Evolutionary conservation across 345 rosid genomes (phyloP).

Genomic region (Passiflora organensis): DNA sequence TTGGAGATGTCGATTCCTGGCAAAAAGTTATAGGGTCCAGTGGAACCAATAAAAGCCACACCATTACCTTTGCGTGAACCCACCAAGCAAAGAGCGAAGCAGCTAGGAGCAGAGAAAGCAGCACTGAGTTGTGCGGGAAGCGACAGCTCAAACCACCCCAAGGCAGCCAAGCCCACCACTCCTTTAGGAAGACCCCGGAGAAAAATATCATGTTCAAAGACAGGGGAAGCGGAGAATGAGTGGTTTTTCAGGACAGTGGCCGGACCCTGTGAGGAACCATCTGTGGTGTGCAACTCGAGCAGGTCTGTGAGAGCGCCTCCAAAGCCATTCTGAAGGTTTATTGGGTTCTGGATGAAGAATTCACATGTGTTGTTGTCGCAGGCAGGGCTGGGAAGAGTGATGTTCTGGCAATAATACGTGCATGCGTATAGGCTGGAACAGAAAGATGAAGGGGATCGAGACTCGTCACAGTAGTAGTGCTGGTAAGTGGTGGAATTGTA

Average conservation of each 20-base stretch:
- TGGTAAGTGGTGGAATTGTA: conserved; percentile 20
- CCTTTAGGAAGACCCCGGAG: conserved; percentile 10
- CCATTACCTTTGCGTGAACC: not conserved
- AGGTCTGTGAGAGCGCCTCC: conserved; percentile 26
- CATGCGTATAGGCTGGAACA: conserved; percentile 16
- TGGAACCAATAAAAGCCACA: conserved; percentile 4
- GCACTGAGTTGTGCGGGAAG: conserved; percentile 21
- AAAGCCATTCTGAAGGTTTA: conserved; percentile 12
- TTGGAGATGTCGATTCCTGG: conserved; percentile 3
- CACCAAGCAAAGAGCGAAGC: conserved; percentile 4
- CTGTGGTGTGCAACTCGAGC: conserved; percentile 26
- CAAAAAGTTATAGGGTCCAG: conserved; percentile 2
- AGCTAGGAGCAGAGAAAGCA: conserved; percentile 4
- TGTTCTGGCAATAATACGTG: conserved; percentile 7
- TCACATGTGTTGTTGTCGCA: conserved; percentile 21
- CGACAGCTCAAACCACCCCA: conserved; percentile 19
- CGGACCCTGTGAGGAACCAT: conserved; percentile 3
- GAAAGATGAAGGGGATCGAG: conserved; percentile 12
- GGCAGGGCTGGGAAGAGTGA: conserved; percentile 11
- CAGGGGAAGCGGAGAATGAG: conserved; percentile 11
- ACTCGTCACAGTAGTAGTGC: conserved; percentile 14
- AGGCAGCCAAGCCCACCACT: conserved; percentile 7
- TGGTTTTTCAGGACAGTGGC: not conserved
- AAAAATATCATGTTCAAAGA: not conserved
- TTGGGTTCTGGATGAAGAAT: conserved; percentile 23